Conservation (phyloP, 2,329 filamentous ascomycete species). For the Mariannaea sp. region DNA sequence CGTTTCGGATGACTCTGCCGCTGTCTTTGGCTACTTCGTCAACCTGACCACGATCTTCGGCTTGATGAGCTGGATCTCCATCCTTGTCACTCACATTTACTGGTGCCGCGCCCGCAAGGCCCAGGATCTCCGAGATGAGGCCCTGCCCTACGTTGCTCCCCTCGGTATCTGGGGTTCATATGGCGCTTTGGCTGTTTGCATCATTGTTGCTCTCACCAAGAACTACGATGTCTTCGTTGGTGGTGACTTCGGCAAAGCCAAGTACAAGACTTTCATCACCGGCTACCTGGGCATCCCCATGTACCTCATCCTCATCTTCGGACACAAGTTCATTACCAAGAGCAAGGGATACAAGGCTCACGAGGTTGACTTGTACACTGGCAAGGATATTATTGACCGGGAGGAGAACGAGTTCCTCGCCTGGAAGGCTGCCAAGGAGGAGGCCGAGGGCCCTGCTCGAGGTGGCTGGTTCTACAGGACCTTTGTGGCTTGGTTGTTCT, state of each 20-base stretch:
- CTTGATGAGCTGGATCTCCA: constrained; percentile 67
- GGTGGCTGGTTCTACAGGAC: constrained; percentile 41
- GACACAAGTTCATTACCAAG: constrained; percentile 63
- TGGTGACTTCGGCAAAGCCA: constrained; percentile 57
- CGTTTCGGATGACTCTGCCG: constrained; percentile 58
- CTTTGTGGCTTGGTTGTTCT: constrained; percentile 43
- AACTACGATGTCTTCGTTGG: constrained; percentile 73
- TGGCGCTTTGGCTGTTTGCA: constrained; percentile 69
- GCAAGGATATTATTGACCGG: constrained; percentile 72
- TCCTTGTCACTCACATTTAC: constrained; percentile 67
- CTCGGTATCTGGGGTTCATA: constrained; percentile 71
- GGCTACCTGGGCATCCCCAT: neutral
- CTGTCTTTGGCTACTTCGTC: constrained; percentile 66
- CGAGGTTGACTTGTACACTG: constrained; percentile 69
- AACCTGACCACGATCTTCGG: constrained; percentile 69
- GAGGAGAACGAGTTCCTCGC: constrained; percentile 71
- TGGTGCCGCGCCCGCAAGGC: constrained; percentile 65
- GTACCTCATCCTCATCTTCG: constrained; percentile 45
- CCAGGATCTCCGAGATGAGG: constrained; percentile 58
- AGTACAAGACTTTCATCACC: constrained; percentile 59
- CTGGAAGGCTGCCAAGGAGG: constrained; percentile 30
- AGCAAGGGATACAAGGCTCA: constrained; percentile 58
- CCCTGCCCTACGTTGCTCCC: constrained; percentile 69
- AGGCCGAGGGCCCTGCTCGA: constrained; percentile 25
- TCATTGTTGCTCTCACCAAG: constrained; percentile 77